These are phyloP conservation scores for Puccinia brachypodii DNA, from an alignment of 1,284 basidiomycete genomes.

Conservation along the genomic window DNA sequence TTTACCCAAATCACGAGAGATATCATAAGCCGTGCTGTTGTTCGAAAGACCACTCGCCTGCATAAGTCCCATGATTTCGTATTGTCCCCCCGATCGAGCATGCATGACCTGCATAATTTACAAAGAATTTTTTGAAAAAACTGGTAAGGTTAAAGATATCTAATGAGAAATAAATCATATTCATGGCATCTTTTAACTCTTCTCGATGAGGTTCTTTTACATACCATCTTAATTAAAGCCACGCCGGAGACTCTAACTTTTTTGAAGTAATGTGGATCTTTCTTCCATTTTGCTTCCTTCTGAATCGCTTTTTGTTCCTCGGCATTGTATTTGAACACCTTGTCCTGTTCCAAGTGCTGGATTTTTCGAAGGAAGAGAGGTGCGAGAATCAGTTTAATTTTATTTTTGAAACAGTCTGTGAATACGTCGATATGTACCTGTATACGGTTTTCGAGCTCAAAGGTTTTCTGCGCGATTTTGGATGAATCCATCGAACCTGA, in stretches of 20 bases:
- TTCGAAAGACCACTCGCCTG: constrained; percentile 16
- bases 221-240: constrained; percentile 96
- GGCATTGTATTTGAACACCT: constrained; percentile 64
- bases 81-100: constrained; percentile 90
- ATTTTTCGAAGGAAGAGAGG: background rate
- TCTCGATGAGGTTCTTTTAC: constrained; percentile 28
- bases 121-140: constrained; percentile 2
- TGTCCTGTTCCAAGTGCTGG: constrained; percentile 50
- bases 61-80: constrained; percentile 99
- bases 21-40: background rate
- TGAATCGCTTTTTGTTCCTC: constrained; percentile 72
- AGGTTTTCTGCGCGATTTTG: constrained; percentile 28
- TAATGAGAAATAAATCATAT: background rate
- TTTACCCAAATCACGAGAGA: background rate
- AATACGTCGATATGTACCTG: background rate
- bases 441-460: constrained; percentile 46
- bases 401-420: background rate
- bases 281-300: constrained; percentile 76
- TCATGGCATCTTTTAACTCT: background rate
- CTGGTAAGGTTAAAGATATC: background rate
- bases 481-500: constrained; percentile 1
- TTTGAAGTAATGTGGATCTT: constrained; percentile 90
- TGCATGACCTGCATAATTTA: constrained; percentile 78
- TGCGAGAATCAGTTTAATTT: background rate
- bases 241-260: constrained; percentile 91